These are phyloP conservation scores for Talaromyces sp. DNA, from an alignment of 2,329 filamentous ascomycete genomes.

Conservation along the genomic window DNA sequence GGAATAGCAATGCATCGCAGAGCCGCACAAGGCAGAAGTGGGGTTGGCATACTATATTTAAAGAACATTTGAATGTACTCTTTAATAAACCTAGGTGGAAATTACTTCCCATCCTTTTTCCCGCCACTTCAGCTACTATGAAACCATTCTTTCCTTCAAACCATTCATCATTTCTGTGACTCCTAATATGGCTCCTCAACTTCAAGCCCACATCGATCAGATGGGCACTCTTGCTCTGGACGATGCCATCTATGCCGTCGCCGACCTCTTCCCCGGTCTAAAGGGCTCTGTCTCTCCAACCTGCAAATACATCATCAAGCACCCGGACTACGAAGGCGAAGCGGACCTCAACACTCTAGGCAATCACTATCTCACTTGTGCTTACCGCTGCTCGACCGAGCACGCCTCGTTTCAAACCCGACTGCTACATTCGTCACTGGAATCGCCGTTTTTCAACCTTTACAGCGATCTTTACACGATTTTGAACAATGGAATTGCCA, in stretches of 20 bases:
- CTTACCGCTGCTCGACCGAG: constrained; percentile 13
- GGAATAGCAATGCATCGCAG: not conserved
- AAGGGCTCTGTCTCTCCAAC: constrained; percentile 14
- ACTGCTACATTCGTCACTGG: constrained; percentile 16
- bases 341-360: constrained; percentile 21
- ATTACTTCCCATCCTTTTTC: too few species aligned
- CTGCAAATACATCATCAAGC: constrained; percentile 13
- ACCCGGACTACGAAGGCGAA: constrained; percentile 15
- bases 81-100: too few species aligned
- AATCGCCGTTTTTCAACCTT: constrained; percentile 14
- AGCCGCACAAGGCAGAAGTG: too few species aligned
- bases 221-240: constrained; percentile 12
- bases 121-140: too few species aligned
- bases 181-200: constrained; percentile 3
- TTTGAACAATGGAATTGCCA: not conserved
- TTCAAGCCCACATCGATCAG: constrained; percentile 14
- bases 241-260: constrained; percentile 14
- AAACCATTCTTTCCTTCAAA: not conserved
- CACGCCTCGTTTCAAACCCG: constrained; percentile 21
- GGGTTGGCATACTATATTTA: too few species aligned
- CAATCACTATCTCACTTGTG: constrained; percentile 13
- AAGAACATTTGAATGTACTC: too few species aligned
- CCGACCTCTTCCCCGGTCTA: constrained; percentile 14
- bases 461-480: constrained; percentile 10
- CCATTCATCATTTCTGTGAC: not conserved